These are phyloP conservation scores for Saccharomycopsis oosterbeekiorum DNA, from an alignment of 805 yeast genomes.

Conservation along the genomic window DNA sequence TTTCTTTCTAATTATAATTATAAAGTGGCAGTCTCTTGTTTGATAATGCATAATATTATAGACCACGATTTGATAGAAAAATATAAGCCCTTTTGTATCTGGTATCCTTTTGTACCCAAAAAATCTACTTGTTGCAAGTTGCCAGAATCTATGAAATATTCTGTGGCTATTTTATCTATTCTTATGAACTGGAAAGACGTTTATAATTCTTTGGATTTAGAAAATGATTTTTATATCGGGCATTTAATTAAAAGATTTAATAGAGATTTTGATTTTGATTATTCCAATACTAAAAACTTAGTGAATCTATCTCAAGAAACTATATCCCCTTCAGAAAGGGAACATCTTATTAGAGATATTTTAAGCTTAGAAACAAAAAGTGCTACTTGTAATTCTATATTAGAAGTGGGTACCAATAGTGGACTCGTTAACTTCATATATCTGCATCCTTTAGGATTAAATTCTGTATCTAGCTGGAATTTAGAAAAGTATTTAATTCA, in stretches of 20 bases:
- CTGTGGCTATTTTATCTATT: not conserved
- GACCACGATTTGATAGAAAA: not conserved
- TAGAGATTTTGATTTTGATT: not conserved
- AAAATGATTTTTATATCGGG: not conserved
- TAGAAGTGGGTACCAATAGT: not conserved
- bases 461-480: not conserved
- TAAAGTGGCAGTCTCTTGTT: not conserved
- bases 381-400: not conserved
- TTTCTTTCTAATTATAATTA: not conserved
- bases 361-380: not conserved
- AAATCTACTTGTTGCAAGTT: not conserved
- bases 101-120: not conserved
- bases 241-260: not conserved
- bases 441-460: not conserved
- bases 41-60: not conserved
- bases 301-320: not conserved
- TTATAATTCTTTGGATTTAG: not conserved
- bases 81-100: not conserved
- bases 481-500: not conserved
- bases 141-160: not conserved
- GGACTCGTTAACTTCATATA: not conserved
- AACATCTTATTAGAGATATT: not conserved
- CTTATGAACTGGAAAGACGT: not conserved
- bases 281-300: not conserved
- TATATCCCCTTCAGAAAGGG: not conserved